Percentiles rank a stretch among this genome's conserved stretches.
phyloP scores from a whole-genome alignment of 1,139 yeast genomes.

The Magnusiomyces magnusii region DNA sequence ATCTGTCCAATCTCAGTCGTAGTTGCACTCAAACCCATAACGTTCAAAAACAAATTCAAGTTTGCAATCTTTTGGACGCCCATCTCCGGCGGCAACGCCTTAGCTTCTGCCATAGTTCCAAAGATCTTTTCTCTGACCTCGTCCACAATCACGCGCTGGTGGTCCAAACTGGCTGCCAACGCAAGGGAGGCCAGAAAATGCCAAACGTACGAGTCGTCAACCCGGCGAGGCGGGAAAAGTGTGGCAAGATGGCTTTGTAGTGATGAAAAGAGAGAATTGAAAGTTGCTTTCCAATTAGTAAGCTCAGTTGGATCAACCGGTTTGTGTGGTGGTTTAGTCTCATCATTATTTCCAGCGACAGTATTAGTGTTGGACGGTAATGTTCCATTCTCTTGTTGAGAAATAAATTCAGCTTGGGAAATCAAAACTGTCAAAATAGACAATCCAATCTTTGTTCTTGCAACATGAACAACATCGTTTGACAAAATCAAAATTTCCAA shows the following conservation, averaged over 20 bases:
- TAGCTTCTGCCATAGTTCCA: conserved; percentile 79
- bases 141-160: conserved; percentile 90
- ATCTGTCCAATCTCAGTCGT: conserved; percentile 35
- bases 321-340: neutral
- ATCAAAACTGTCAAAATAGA: conserved; percentile 80
- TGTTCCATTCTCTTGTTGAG: conserved; percentile 57
- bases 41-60: conserved; percentile 87
- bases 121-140: conserved; percentile 92
- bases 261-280: conserved; percentile 72
- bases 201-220: conserved; percentile 89
- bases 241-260: conserved; percentile 71
- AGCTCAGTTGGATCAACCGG: conserved; percentile 39
- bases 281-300: conserved; percentile 72
- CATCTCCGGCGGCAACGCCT: conserved; percentile 49
- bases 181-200: conserved; percentile 94
- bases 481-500: conserved; percentile 59
- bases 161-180: conserved; percentile 84
- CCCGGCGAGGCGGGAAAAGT: conserved; percentile 70
- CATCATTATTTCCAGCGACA: neutral
- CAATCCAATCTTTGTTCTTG: conserved; percentile 79
- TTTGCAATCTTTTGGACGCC: conserved; percentile 62
- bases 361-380: conserved; percentile 19
- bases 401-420: conserved; percentile 86
- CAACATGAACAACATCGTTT: conserved; percentile 53
- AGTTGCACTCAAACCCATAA: conserved; percentile 93